phyloP scores from a whole-genome alignment of 768 basidiomycete genomes.

The Mycena pura region DNA sequence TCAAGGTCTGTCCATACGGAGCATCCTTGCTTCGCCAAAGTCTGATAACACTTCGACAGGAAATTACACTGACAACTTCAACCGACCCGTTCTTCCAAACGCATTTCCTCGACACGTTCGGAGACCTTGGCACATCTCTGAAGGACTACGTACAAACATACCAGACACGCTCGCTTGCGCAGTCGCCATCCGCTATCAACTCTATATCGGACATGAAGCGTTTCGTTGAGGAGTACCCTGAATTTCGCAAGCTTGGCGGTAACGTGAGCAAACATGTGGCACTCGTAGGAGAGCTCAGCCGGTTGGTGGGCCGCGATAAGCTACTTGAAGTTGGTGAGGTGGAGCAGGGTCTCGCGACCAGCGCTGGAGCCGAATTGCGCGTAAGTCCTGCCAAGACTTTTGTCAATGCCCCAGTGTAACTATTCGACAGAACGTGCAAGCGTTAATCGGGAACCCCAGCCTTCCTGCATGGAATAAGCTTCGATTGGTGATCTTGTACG shows the following conservation, averaged over 20 bases:
- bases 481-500: constrained; percentile 89
- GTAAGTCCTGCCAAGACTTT: constrained; percentile 47
- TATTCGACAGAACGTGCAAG: constrained; percentile 75
- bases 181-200: constrained; percentile 83
- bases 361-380: constrained; percentile 87
- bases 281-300: constrained; percentile 92
- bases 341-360: constrained; percentile 94
- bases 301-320: constrained; percentile 85
- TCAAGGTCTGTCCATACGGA: constrained; percentile 61
- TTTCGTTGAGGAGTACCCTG: constrained; percentile 98
- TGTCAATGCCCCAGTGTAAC: not conserved
- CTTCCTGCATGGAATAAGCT: constrained; percentile 86
- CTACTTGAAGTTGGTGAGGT: constrained; percentile 91
- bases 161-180: constrained; percentile 79
- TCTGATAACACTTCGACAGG: constrained; percentile 52
- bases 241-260: constrained; percentile 94
- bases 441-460: constrained; percentile 67
- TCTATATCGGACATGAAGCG: constrained; percentile 97
- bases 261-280: constrained; percentile 99
- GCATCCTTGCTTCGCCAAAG: constrained; percentile 5
- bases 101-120: constrained; percentile 92
- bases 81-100: constrained; percentile 95
- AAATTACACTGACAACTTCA: constrained; percentile 89
- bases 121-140: constrained; percentile 91
- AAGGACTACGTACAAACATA: constrained; percentile 95